Evolutionary conservation across 2,329 filamentous ascomycete species (phyloP), one percentile per base, ranked within the genome.

Genomic region (Chaetomiaceae sp.): DNA sequence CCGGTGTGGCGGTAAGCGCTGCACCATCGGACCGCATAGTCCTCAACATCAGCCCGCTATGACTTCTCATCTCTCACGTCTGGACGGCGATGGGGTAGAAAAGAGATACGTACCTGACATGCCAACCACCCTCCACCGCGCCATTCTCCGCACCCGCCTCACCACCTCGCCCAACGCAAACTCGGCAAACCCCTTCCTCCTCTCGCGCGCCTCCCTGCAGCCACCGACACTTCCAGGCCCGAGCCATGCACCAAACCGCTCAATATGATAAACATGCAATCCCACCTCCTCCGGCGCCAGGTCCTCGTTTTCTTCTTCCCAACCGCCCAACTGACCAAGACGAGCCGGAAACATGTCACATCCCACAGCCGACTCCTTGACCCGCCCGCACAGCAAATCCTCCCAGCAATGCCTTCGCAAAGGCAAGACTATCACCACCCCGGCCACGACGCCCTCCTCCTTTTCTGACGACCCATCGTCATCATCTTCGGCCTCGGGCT

Each of bases 201-300:
- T 33, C n/a, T 14, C 34, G 6, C 17, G 25, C 7, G 8, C 33
- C 16, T 13, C 10, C 4, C 1, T n/a, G n/a, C 9, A 19, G 13
- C 7, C 20, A n/a, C 4, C 3, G 5, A 3, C 12, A 14, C 21
- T 20, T 10, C 16, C 27, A 4, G 9, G 10, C n/a, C n/a, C n/a
- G n/a, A n/a, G n/a, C 19, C 5, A 25, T 19, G 27, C 50, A 53
- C 6, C 43, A 30, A 63, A 63, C 13, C 61, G 57, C 54, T 69
- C 66, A 50, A 69, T 58, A 46, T 69, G 67, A 55, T 67, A 69
- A 5, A 69, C 58, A 56, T 69, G 67, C 42, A 69, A 44, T 4
- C 66, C 66, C 7, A 68, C 60, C 27, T 56, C 58, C 2, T 40
- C 44, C 31, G n/a, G 50, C 2, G 38, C 44, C 27, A 16, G 50